These are phyloP conservation scores for Myrmaecium sp. DNA, from an alignment of 2,329 filamentous ascomycete genomes.

Conservation along the genomic window DNA sequence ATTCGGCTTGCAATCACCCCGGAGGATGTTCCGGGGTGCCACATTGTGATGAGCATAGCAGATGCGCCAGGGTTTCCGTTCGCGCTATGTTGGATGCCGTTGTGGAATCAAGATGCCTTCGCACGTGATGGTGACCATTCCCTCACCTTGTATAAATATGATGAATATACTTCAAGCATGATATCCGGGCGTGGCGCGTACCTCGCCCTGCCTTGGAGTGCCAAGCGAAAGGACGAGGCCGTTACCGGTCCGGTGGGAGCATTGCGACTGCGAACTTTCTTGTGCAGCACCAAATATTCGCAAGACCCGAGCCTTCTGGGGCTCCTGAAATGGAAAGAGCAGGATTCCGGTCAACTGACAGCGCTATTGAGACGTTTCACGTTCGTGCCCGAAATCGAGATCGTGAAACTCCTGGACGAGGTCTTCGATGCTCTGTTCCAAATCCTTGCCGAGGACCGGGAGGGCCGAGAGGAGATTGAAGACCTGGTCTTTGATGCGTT, in stretches of 20 bases:
- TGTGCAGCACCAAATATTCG: constrained; percentile 89
- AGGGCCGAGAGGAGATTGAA: constrained; percentile 83
- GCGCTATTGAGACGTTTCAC: constrained; percentile 65
- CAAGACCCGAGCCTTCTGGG: constrained; percentile 78
- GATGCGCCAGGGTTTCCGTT: constrained; percentile 80
- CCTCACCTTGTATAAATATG: constrained; percentile 73
- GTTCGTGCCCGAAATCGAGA: constrained; percentile 92
- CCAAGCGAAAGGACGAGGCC: constrained; percentile 55
- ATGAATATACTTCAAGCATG: constrained; percentile 72
- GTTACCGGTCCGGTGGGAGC: constrained; percentile 64
- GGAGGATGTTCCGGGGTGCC: constrained; percentile 63
- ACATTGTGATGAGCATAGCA: constrained; percentile 78
- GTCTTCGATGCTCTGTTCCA: constrained; percentile 86
- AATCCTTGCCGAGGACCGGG: constrained; percentile 75
- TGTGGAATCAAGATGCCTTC: constrained; percentile 88
- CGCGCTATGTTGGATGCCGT: constrained; percentile 77
- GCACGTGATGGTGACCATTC: constrained; percentile 70
- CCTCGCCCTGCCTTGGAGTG: constrained; percentile 63
- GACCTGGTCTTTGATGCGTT: constrained; percentile 83
- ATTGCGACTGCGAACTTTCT: constrained; percentile 61
- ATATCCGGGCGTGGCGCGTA: constrained; percentile 68
- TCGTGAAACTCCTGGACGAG: constrained; percentile 81
- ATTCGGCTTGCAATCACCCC: constrained; percentile 64
- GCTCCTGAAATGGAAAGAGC: constrained; percentile 72
- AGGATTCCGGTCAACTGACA: constrained; percentile 52